phyloP scores from a whole-genome alignment of 257 asterid genomes.

The Primulina eburnea region DNA sequence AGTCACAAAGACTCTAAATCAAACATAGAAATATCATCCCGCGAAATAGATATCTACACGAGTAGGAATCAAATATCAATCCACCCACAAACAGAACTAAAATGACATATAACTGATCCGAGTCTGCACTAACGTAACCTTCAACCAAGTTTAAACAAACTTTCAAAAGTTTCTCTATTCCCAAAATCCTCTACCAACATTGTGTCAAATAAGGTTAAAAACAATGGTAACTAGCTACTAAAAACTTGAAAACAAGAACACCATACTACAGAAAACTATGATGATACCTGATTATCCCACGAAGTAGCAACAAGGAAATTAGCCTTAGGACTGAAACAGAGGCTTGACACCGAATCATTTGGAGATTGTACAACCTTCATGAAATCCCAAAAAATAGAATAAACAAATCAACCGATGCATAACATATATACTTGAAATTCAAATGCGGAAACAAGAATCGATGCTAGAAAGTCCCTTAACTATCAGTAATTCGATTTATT shows the following conservation, averaged over 20 bases:
- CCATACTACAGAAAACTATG: constrained; percentile 4
- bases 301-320: constrained; percentile 75
- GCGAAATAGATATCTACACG: constrained; percentile 6
- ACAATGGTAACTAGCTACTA: neutral
- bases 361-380: constrained; percentile 76
- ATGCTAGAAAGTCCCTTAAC: neutral
- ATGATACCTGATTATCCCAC: constrained; percentile 91
- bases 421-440: neutral
- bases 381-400: neutral
- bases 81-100: constrained; percentile 9
- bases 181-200: neutral
- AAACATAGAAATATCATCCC: neutral
- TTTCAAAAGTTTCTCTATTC: constrained; percentile 4
- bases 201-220: neutral
- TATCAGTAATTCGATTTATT: neutral
- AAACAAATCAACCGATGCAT: neutral
- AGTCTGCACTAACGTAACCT: neutral
- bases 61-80: neutral
- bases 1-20: neutral
- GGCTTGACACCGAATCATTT: constrained; percentile 76
- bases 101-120: neutral
- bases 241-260: neutral
- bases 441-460: neutral
- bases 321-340: constrained; percentile 84
- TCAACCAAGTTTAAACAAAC: neutral